Percentiles rank a stretch among this genome's conserved stretches.
phyloP scores from a whole-genome alignment of 805 yeast genomes.

The Teunomyces aglyptinius region DNA sequence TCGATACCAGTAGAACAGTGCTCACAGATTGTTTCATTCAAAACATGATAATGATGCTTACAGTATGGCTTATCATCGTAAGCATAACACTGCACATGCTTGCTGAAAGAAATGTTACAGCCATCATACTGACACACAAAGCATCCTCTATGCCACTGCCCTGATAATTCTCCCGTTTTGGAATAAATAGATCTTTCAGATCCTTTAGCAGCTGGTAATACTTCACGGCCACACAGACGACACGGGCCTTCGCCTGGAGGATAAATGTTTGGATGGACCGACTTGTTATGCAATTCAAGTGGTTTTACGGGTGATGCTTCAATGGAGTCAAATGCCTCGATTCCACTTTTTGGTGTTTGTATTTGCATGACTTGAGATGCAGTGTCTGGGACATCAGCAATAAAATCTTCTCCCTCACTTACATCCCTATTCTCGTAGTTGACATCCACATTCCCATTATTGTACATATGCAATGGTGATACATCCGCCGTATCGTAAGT shows the following conservation, averaged over 20 bases:
- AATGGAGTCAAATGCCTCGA: slow-evolving; percentile 4
- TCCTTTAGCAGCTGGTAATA: slow-evolving; percentile 41
- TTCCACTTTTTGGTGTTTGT: background rate
- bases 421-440: background rate
- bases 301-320: slow-evolving; percentile 3
- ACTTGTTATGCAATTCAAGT: background rate
- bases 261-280: slow-evolving; percentile 10
- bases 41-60: slow-evolving; percentile 68
- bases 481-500: background rate
- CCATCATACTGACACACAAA: slow-evolving; percentile 60
- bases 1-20: slow-evolving; percentile 77
- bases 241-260: slow-evolving; percentile 80
- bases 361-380: slow-evolving; percentile 3
- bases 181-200: slow-evolving; percentile 68
- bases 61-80: slow-evolving; percentile 81
- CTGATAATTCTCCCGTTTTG: slow-evolving; percentile 78
- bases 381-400: background rate
- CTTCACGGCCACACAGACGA: slow-evolving; percentile 61
- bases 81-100: slow-evolving; percentile 69
- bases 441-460: background rate
- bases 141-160: slow-evolving; percentile 93
- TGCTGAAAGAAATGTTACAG: slow-evolving; percentile 59
- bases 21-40: slow-evolving; percentile 73
- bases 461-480: background rate
- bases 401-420: background rate